Evolutionary conservation across 2,329 filamentous ascomycete species (phyloP), one percentile per base, ranked within the genome.

Genomic region (Neofusicoccum umdonicola): DNA sequence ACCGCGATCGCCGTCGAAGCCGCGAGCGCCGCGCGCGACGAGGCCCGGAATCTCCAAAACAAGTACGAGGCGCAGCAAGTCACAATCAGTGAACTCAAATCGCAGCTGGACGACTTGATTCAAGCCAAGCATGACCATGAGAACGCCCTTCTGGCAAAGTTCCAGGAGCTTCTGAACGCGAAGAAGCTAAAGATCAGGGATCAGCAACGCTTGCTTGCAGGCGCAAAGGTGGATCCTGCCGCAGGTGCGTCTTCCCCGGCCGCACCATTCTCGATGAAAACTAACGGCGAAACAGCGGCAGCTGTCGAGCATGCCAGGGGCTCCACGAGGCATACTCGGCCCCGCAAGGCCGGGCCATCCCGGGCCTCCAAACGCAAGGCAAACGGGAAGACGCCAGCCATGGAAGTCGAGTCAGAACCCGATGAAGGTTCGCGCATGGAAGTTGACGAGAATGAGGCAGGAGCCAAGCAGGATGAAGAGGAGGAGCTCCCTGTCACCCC

Each of bases 161-260:
- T 92, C 69, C 84, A 86, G 63, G 81, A 85, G 63, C 79, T 94
- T 2, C 79, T 93, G 1, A 93, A 93, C 69, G 86, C 90, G 74
- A 94, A 94, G 79, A 93, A 93, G 76, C 80, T 88, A 61, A 93
- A 91, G 77, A 93, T 93, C 57, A 80, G 90, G 48, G 85, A 92
- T 70, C 90, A 92, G 76, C 87, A 90, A 70, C 83, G 85, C 44
- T 76, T 90, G 19, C 76, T 92, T 27, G 80, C 81, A 15, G 77
- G 79, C 35, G 84, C 85, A 72, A 86, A 87, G 61, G 72, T 77
- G 11, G 74, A 76, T 58, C 70, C 72, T 52, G 48, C 67, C 11
- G 70, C 67, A 54, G 73, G 76, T 77, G 66, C 56, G 71, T 58
- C 45, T 41, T 42, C 56, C 37, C 35, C 34, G 41, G 44, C 42